A percentile compares a stretch with the other conserved stretches of the same genome.
Conservation (phyloP, 805 yeast species). For the Candida jianshihensis region DNA sequence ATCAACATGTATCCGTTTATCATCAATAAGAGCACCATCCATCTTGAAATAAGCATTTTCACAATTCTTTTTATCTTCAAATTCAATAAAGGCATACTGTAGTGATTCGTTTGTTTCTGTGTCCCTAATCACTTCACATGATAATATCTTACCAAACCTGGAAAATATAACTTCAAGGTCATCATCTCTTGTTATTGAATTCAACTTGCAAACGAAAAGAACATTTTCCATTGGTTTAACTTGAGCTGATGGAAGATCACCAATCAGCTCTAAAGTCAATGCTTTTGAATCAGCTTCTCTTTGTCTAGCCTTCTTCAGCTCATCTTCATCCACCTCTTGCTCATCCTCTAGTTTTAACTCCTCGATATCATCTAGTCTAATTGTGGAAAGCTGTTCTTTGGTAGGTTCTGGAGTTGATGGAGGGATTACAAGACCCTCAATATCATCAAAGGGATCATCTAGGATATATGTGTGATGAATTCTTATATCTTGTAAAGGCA, state of each 20-base stretch:
- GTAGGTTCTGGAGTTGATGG: conserved; percentile 31
- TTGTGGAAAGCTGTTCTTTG: conserved; percentile 26
- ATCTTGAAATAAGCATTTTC: conserved; percentile 58
- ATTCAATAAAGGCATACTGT: conserved; percentile 62
- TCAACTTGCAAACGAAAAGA: conserved; percentile 56
- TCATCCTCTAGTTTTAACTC: conserved; percentile 15
- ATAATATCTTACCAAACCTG: conserved; percentile 49
- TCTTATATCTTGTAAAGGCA: conserved; percentile 44
- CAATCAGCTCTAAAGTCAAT: conserved; percentile 53
- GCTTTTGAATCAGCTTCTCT: conserved; percentile 45
- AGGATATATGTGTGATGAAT: conserved; percentile 44
- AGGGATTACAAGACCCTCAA: conserved; percentile 18
- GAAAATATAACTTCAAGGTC: conserved; percentile 50
- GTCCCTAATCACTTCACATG: conserved; percentile 48
- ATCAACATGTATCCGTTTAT: conserved; percentile 56
- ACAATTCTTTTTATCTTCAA: conserved; percentile 37
- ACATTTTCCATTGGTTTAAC: conserved; percentile 56
- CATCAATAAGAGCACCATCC: conserved; percentile 60
- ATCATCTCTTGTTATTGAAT: conserved; percentile 52
- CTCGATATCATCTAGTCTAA: conserved; percentile 21
- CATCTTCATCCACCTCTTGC: conserved; percentile 22
- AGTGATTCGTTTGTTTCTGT: conserved; percentile 40
- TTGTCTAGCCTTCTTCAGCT: conserved; percentile 20
- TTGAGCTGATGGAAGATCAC: conserved; percentile 53
- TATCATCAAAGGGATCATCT: conserved; percentile 46